phyloP scores from a whole-genome alignment of 108 stramenopile species.

The Cyclotella cryptica region DNA sequence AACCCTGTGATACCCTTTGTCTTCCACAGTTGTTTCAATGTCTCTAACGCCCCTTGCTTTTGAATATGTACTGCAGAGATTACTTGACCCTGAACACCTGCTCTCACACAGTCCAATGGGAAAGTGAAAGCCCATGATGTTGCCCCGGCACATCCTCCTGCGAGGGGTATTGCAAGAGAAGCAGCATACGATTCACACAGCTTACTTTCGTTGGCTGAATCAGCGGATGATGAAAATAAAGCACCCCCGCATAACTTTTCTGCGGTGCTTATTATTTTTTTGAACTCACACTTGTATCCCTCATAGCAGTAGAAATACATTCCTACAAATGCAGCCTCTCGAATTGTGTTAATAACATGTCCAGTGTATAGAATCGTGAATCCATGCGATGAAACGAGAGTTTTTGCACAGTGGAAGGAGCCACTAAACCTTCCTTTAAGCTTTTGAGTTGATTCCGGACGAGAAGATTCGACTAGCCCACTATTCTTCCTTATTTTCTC shows the following conservation, averaged over 20 bases:
- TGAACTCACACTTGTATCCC: slow-evolving; percentile 64
- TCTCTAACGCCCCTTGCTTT: slow-evolving; percentile 54
- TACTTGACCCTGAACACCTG: slow-evolving; percentile 81
- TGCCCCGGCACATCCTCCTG: slow-evolving; percentile 89
- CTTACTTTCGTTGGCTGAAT: not conserved
- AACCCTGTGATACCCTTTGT: slow-evolving; percentile 81
- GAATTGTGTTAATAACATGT: slow-evolving; percentile 83
- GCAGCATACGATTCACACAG: slow-evolving; percentile 19
- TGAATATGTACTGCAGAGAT: slow-evolving; percentile 37
- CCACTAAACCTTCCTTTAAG: slow-evolving; percentile 60
- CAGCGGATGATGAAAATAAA: not conserved
- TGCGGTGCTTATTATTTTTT: slow-evolving; percentile 9
- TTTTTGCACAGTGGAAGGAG: slow-evolving; percentile 70
- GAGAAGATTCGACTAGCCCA: slow-evolving; percentile 15
- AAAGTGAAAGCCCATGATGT: slow-evolving; percentile 88
- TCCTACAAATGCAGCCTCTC: slow-evolving; percentile 85
- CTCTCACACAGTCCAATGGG: slow-evolving; percentile 90
- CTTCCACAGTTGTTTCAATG: slow-evolving; percentile 54
- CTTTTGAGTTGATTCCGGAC: slow-evolving; percentile 9
- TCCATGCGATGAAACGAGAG: slow-evolving; percentile 68
- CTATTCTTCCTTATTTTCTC: slow-evolving; percentile 25
- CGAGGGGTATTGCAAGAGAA: slow-evolving; percentile 77
- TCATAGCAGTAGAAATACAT: slow-evolving; percentile 92
- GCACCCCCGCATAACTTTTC: slow-evolving; percentile 19
- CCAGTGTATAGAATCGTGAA: slow-evolving; percentile 77